Percentiles rank a stretch among this genome's conserved stretches.
phyloP scores from a whole-genome alignment of 805 yeast genomes.

The Spathaspora girioi region DNA sequence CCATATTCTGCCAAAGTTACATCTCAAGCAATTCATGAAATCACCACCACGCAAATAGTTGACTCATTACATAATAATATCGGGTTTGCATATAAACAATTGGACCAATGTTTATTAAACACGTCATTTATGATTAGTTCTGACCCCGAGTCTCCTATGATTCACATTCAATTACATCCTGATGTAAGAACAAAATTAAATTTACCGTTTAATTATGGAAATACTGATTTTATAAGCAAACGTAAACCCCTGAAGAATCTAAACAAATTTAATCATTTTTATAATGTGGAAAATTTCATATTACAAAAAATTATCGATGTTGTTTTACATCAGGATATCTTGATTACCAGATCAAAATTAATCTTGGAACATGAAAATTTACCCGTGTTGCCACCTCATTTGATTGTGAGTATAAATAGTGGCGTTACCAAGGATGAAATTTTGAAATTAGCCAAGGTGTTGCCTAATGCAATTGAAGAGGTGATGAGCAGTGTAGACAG shows the following conservation, averaged over 20 bases:
- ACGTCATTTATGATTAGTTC: conserved; percentile 56
- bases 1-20: conserved; percentile 78
- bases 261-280: conserved; percentile 38
- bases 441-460: conserved; percentile 17
- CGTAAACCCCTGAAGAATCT: conserved; percentile 42
- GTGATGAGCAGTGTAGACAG: conserved; percentile 19
- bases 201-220: conserved; percentile 51
- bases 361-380: conserved; percentile 71
- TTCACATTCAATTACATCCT: conserved; percentile 60
- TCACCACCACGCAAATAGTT: conserved; percentile 28
- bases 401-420: conserved; percentile 27
- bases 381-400: conserved; percentile 45
- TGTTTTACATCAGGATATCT: conserved; percentile 48
- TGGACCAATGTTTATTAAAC: conserved; percentile 22
- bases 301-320: conserved; percentile 65
- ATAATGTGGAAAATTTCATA: conserved; percentile 54
- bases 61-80: conserved; percentile 39
- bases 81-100: conserved; percentile 31
- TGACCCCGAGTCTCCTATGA: conserved; percentile 56
- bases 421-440: conserved; percentile 28
- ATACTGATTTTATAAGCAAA: conserved; percentile 38
- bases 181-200: conserved; percentile 40
- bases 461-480: conserved; percentile 17
- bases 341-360: conserved; percentile 61
- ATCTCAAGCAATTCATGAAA: conserved; percentile 49